Evolutionary conservation across 2,329 filamentous ascomycete species (phyloP), one percentile per base, ranked within the genome.

Genomic region (Cucurbitaria berberidis): DNA sequence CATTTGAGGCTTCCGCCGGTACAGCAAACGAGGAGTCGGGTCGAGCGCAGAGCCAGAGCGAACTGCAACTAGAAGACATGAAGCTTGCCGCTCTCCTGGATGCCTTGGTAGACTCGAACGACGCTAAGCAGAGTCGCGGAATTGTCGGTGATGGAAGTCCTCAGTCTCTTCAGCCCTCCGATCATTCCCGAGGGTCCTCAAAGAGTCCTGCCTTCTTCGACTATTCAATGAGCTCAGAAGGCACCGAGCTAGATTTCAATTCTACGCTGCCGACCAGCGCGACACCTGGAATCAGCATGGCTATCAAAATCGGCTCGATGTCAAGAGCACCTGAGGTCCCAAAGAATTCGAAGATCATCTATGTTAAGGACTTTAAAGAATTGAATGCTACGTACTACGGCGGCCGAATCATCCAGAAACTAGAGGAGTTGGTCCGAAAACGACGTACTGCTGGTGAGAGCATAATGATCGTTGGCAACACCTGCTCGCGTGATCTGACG

Each of bases 401-500:
- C 10, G 81, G 84, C 1, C 81, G 84, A 19, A 83, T 98, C 27
- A 77, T 97, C 7, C 78, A 81, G 35, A 86, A 88, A 53, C 77
- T 99, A 11, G 86, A 90, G 47, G 82, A 84, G 42, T 80, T 89
- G 6, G 85, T 96, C 22, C 88, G 93, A 64, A 83, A 84, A 53
- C 82, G 88, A 52, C 89, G 93, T 80, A 81, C 83, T 48, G 81
- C 85, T 34, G 92, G 92, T 4, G 83, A 87, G 61, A 84, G 84
- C 53, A 83, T 96, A 45, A 82, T 93, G 49, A 82, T 97, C 16
- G 76, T 98, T 27, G 95, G 93, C n/a, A 91, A 90, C 5, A 88
- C 89, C 7, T 73, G 86, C 21, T 81, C 80, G 1, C 80, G 83
- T 16, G 79, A 83, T 15, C 73, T 79, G 19, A 69, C 74, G 4